Conservation (phyloP, 2,329 filamentous ascomycete species). For the Fusarium abutilonis region DNA sequence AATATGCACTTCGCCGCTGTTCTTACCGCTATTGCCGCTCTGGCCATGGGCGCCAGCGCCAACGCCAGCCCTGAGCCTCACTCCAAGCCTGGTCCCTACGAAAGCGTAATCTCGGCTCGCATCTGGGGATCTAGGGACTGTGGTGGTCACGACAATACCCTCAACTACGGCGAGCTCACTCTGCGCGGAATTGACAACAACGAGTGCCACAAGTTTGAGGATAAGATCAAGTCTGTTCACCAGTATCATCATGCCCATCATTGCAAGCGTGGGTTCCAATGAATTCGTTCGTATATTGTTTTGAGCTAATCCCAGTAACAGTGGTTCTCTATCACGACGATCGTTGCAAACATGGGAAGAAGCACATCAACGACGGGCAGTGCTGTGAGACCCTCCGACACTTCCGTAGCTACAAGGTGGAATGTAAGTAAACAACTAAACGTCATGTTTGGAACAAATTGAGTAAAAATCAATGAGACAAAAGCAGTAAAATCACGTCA, state of each 20-base stretch:
- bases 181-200: conserved; percentile 7
- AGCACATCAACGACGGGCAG: conserved; percentile 12
- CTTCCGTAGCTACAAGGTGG: conserved; percentile 21
- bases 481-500: too few relatives aligned
- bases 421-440: background rate
- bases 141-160: conserved; percentile 7
- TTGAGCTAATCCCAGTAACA: background rate
- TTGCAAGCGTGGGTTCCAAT: conserved; percentile 12
- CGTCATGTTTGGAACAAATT: too few relatives aligned
- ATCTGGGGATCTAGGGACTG: conserved; percentile 17
- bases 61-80: conserved; percentile 1
- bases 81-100: background rate
- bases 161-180: conserved; percentile 16
- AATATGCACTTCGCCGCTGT: conserved; percentile 17
- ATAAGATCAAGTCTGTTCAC: conserved; percentile 13
- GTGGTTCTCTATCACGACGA: conserved; percentile 15
- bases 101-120: conserved; percentile 21
- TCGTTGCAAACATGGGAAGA: conserved; percentile 22
- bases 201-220: conserved; percentile 13
- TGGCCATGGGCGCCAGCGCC: conserved; percentile 14
- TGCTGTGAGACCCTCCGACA: conserved; percentile 1
- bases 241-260: conserved; percentile 6
- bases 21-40: conserved; percentile 5
- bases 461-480: too few relatives aligned
- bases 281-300: rapidly evolving